phyloP scores from a whole-genome alignment of 176 grass and related monocot genomes.

The Oryza coarctata region DNA sequence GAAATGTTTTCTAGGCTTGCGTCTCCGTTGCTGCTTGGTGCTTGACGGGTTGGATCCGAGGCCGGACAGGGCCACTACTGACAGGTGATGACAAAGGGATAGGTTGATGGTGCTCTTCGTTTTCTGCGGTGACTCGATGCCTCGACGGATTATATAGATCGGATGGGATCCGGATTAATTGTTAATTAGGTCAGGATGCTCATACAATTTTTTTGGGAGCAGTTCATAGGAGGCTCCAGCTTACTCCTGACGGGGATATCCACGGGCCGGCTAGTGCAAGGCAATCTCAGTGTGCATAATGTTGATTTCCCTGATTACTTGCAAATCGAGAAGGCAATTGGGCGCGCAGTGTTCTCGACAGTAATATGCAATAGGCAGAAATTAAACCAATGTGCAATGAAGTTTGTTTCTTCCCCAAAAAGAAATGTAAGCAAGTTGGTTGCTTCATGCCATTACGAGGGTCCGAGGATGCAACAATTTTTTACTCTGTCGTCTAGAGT shows the following conservation, averaged over 20 bases:
- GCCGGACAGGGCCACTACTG: not conserved
- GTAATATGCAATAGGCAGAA: not conserved
- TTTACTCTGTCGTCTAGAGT: too few species aligned
- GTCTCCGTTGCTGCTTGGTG: too few species aligned
- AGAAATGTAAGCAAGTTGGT: too few species aligned
- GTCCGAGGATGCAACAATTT: too few species aligned
- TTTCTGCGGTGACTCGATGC: slow-evolving; percentile 7
- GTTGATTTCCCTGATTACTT: not conserved
- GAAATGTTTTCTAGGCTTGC: too few species aligned
- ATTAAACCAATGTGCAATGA: too few species aligned
- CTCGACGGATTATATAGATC: not conserved
- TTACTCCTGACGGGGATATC: slow-evolving; percentile 22
- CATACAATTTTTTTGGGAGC: not conserved
- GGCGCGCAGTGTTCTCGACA: not conserved
- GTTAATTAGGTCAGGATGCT: slow-evolving; percentile 9
- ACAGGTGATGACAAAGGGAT: not conserved
- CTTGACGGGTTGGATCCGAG: too few species aligned
- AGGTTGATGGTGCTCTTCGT: not conserved
- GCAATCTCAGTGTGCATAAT: too few species aligned
- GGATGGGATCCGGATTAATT: slow-evolving; percentile 1
- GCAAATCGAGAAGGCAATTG: not conserved
- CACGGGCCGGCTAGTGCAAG: not conserved
- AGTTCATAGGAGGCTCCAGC: not conserved
- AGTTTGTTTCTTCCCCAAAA: too few species aligned
- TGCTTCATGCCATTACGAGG: too few species aligned